phyloP scores from a whole-genome alignment of 2,329 filamentous ascomycete species.

The Ceratocystis colombiana region DNA sequence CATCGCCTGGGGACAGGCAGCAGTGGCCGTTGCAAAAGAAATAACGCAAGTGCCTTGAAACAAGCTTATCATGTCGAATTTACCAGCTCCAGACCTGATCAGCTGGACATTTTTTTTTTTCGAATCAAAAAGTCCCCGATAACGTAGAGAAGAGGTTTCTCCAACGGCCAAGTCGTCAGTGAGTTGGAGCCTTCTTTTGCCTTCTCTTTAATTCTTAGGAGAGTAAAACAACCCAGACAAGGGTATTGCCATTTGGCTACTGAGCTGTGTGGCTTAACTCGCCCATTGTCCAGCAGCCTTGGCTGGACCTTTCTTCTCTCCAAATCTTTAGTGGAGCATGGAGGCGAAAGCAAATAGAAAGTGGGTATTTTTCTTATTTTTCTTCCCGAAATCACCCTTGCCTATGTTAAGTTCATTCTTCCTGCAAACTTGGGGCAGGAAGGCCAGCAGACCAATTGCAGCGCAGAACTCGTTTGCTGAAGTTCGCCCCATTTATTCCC shows the following conservation, averaged over 20 bases:
- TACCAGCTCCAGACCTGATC: no score
- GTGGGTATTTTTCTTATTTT: conserved; percentile 1
- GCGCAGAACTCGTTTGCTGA: neutral
- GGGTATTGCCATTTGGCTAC: neutral
- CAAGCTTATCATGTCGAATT: neutral
- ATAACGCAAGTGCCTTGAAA: neutral
- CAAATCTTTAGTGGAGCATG: conserved; percentile 8
- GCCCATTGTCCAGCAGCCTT: neutral
- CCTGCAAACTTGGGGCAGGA: conserved; percentile 2
- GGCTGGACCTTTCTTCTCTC: neutral
- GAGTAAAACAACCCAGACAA: neutral
- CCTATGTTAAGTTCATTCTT: neutral
- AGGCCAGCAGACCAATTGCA: neutral
- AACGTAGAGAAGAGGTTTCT: neutral
- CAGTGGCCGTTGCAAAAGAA: neutral
- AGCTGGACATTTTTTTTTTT: no score
- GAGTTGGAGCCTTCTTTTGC: neutral
- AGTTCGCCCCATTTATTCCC: neutral
- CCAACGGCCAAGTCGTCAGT: neutral
- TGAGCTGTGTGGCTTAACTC: neutral
- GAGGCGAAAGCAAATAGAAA: conserved; percentile 4
- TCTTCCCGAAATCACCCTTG: conserved; percentile 14
- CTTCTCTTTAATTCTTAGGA: conserved; percentile 1
- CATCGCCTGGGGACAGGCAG: neutral
- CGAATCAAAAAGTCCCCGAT: no score